Evolutionary conservation across 352 stramenopile genomes (phyloP), one percentile per base, ranked within the genome.

Genomic region (Globisporangium radiosum): DNA sequence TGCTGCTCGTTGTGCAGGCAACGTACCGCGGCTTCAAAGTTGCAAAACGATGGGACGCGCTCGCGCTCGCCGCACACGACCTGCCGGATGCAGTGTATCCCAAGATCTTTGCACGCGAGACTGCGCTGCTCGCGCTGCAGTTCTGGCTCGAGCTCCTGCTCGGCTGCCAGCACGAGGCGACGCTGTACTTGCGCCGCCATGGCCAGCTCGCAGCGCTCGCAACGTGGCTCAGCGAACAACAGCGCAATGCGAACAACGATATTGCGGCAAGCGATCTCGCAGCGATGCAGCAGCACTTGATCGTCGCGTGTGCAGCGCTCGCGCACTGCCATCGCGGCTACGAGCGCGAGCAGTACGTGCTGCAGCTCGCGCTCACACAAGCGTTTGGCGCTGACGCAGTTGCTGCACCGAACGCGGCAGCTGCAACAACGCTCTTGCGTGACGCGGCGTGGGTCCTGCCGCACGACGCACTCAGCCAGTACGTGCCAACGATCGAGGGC

Each of bases 161-260:
- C 13, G 84, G 86, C 0, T 92, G 76, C 59, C 86, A 95, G 71
- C 86, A 94, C 66, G 77, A 76, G 10, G 76, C 77, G 5, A 70
- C 81, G 42, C 53, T 94, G 15, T 87, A 83, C 54, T 56, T 70
- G 54, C 66, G 60, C 50, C 77, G 72, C 54, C 66, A 76, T 38
- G 47, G 59, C 4, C 64, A 86, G 63, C 52, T 95, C 25, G 58
- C 73, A 11, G 57, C 66, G 17, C 56, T 89, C 14, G 79, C 72
- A 10, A 62, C 70, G 48, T 56, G 79, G 38, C 70, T 88, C 7
- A 66, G 54, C 9, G 66, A 73, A 14, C 48, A 86, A 3, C 66
- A 68, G 3, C 64, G 63, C 43, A 62, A 60, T 3, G 36, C 51
- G 11, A 36, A 62, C 11, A 47, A 49, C 10, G 52, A 42, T 15